phyloP scores from a whole-genome alignment of 495 filamentous ascomycete species.

The Aspergillus saccharolyticus region DNA sequence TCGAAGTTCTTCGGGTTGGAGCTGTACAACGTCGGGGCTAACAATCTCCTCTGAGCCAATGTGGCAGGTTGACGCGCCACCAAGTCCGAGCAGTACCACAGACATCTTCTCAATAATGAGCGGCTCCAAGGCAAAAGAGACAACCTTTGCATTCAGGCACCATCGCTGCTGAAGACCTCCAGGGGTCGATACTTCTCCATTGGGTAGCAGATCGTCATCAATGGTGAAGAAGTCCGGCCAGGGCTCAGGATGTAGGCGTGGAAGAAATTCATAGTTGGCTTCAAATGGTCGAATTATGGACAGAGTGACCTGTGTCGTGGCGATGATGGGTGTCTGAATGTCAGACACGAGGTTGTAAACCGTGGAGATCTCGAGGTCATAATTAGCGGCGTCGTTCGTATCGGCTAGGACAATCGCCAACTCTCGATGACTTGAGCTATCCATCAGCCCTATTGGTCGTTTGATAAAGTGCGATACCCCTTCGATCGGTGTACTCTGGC shows the following conservation, averaged over 20 bases:
- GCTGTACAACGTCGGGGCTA: slow-evolving; percentile 27
- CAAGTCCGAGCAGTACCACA: slow-evolving; percentile 49
- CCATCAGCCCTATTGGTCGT: slow-evolving; percentile 42
- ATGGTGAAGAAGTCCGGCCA: slow-evolving; percentile 84
- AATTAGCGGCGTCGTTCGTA: slow-evolving; percentile 51
- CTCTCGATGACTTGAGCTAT: slow-evolving; percentile 36
- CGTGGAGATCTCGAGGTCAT: slow-evolving; percentile 65
- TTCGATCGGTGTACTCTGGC: slow-evolving; percentile 27
- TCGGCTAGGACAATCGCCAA: slow-evolving; percentile 32
- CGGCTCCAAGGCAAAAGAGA: slow-evolving; percentile 68
- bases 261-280: slow-evolving; percentile 77
- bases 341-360: slow-evolving; percentile 77
- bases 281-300: slow-evolving; percentile 79
- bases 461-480: slow-evolving; percentile 33
- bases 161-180: slow-evolving; percentile 77
- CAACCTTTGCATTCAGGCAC: slow-evolving; percentile 66
- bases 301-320: slow-evolving; percentile 59
- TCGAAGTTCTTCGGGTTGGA: slow-evolving; percentile 59
- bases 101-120: slow-evolving; percentile 62
- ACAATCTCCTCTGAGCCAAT: slow-evolving; percentile 38
- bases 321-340: slow-evolving; percentile 75
- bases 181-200: slow-evolving; percentile 22
- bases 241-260: slow-evolving; percentile 64
- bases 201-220: slow-evolving; percentile 31
- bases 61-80: slow-evolving; percentile 48